Conservation (phyloP, 257 asterid genomes). For the Capsicum rhomboideum region DNA sequence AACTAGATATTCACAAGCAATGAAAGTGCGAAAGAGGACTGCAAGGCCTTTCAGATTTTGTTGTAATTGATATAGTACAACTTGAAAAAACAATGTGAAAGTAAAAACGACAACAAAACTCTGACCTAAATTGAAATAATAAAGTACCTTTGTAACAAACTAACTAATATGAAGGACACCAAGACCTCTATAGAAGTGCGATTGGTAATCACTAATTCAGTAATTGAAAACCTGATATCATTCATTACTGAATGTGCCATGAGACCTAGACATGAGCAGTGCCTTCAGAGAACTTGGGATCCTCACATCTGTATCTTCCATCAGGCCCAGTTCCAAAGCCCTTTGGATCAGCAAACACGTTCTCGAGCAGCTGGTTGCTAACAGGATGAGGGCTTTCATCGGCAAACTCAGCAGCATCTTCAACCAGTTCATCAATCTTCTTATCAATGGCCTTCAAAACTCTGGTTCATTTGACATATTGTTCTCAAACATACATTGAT, state of each 20-base stretch:
- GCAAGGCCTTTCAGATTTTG: not conserved
- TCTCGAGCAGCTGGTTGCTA: slow-evolving; percentile 82
- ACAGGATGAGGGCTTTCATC: slow-evolving; percentile 71
- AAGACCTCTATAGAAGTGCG: not conserved
- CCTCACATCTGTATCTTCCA: slow-evolving; percentile 94
- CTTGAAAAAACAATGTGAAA: not conserved
- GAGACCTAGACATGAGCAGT: slow-evolving; percentile 65
- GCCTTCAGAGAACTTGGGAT: slow-evolving; percentile 91
- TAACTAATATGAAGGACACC: not conserved
- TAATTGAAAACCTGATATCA: not conserved
- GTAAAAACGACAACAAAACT: not conserved
- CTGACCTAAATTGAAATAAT: not conserved
- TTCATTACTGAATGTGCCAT: not conserved
- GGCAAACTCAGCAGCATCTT: slow-evolving; percentile 66
- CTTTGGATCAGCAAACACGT: slow-evolving; percentile 85
- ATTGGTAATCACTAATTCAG: not conserved
- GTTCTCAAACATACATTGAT: slow-evolving; percentile 2
- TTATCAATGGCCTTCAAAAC: slow-evolving; percentile 73
- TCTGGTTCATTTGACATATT: slow-evolving; percentile 38
- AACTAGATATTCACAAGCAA: not conserved
- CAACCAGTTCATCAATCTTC: slow-evolving; percentile 51
- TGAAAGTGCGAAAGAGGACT: not conserved
- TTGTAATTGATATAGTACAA: not conserved
- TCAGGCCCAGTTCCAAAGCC: slow-evolving; percentile 95
- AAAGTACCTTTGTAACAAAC: not conserved